Evolutionary conservation across 306 rosid species (phyloP), one percentile per base, ranked within the genome.

Genomic region (Quercus glauca): DNA sequence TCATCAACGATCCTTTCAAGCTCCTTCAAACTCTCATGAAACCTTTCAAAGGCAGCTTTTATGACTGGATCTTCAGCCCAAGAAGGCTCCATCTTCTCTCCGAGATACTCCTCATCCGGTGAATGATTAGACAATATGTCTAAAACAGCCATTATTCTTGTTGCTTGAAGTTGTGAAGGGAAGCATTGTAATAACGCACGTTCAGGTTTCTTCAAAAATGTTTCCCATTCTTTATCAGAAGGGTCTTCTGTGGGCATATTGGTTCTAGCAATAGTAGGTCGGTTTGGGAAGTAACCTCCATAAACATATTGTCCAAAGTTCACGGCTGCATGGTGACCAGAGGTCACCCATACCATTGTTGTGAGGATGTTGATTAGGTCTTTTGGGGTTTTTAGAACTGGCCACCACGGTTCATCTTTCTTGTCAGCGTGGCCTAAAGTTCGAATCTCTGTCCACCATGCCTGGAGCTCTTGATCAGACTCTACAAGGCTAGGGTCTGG

Each of bases 371-470:
- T 72, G 14, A 89, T 88, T 9, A 91, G 91, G 76, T 92, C 91
- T 79, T 89, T 12, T 0, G 85, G 79, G 11, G 91, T 92, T 56
- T 81, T 78, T 3, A 91, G 85, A 18, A 41, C 33, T 4, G 96
- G 96, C 97, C 97, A 93, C 96, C 97, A 87, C 18, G 94, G 91
- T 76, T 91, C 94, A 19, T 93, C 96, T 41, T 93, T 91, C 73
- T 93, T 93, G 79, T 93, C 94, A 0, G 78, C 92, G 19, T 91
- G 94, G 2, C 97, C 97, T 7, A 72, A 75, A 5, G 86, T 88
- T 81, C 89, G 61, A 49, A 92, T 88, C 58, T 92, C 96, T 45
- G 83, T 89, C 97, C 97, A 91, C 96, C 97, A 93, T 72, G 92
- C 87, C 68, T 93, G 97, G n/a, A 93, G 92, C 83, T 93, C 97